A percentile compares a stretch with the other conserved stretches of the same genome.
Conservation (phyloP, 75 land plant genomes). For the Ceratopteris richardii region DNA sequence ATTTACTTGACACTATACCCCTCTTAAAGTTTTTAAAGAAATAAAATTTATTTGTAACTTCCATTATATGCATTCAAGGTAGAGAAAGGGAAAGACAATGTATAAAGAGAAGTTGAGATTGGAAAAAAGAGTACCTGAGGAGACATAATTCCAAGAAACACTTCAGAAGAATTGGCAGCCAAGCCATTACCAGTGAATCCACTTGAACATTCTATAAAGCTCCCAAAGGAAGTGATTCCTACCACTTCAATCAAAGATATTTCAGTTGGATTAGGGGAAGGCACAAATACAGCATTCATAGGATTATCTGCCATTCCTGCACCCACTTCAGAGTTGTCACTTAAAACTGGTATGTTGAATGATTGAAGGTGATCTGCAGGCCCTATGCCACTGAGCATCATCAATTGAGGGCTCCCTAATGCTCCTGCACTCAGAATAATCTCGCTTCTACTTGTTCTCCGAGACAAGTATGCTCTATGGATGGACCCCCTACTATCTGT, state of each 20-base stretch:
- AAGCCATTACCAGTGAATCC: slow-evolving; percentile 38
- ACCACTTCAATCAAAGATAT: slow-evolving; percentile 65
- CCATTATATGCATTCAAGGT: no score
- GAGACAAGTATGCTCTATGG: slow-evolving; percentile 39
- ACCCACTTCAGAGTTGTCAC: slow-evolving; percentile 45
- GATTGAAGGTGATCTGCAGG: slow-evolving; percentile 38
- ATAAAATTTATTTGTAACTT: no score
- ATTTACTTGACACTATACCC: no score
- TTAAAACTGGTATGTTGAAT: slow-evolving; percentile 36
- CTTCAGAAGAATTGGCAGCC: background rate
- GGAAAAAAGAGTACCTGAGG: background rate
- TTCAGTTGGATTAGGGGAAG: slow-evolving; percentile 37
- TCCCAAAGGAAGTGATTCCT: slow-evolving; percentile 66
- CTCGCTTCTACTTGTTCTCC: slow-evolving; percentile 27
- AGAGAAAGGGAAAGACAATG: no score
- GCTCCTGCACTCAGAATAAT: slow-evolving; percentile 73
- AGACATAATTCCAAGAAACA: background rate
- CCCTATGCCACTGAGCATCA: slow-evolving; percentile 83
- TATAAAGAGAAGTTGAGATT: no score
- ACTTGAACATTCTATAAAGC: slow-evolving; percentile 70
- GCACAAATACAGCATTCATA: slow-evolving; percentile 62
- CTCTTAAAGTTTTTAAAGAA: no score
- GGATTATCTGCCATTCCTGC: slow-evolving; percentile 87
- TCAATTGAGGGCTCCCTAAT: slow-evolving; percentile 73
- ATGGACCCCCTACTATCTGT: slow-evolving; percentile 34